Evolutionary conservation across 1,284 basidiomycete genomes (phyloP), one percentile per base, ranked within the genome.

Genomic region (Boletus smithii): DNA sequence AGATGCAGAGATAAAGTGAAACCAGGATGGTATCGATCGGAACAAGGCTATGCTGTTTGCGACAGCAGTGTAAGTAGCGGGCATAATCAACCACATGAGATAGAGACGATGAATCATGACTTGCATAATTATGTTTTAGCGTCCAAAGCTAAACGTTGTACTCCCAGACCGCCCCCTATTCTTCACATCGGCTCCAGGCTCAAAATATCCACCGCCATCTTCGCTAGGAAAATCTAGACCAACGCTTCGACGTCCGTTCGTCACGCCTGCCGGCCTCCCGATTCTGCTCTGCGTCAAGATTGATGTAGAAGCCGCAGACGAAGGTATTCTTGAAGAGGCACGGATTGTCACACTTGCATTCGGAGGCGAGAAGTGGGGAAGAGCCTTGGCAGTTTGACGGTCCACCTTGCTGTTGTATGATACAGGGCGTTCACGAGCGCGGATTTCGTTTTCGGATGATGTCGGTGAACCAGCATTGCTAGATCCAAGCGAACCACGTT

Each of bases 401-500:
- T 63, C 44, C 61, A 65, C 8, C 69, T 69, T 53, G 69, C 68
- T 54, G 67, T 62, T 42, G 69, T 69, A 65, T 7, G 66, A 65
- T 18, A 54, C 54, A 20, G 72, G 67, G n/a, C 70, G 68, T 39
- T 72, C 70, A 46, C 68, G 71, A 32, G 39, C 41, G 16, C 52
- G 55, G 10, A 45, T 45, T 42, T 62, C 70, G 18, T 52, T 58
- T 41, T 68, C 69, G 6, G 59, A 63, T 39, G 58, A 55, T 7
- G 63, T 50, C 3, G 67, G 66, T 41, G 71, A 68, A 29, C 56
- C 57, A 18, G 66, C 48, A 23, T 67, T 66, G 44, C 68, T 73
- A 8, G 74, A 71, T 44, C 81, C 79, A 20, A 83, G 62, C 0
- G 85, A 85, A 16, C 79, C 75, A 43, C 82, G 76, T 57, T 85